Conservation (phyloP, 202 grass and related monocot genomes). For the Sporobolus alterniflorus region DNA sequence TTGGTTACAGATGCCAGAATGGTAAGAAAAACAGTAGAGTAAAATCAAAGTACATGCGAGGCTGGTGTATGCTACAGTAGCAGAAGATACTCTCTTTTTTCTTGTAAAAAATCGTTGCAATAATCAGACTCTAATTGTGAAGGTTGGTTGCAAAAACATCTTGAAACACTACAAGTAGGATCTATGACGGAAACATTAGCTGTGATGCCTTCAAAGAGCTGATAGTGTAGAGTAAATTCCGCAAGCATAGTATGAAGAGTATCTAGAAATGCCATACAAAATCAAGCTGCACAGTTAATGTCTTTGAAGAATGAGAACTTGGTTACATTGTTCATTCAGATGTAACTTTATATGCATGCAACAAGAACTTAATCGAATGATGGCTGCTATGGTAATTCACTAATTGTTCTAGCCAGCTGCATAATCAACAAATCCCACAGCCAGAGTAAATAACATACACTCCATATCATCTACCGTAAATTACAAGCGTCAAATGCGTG, state of each 20-base stretch:
- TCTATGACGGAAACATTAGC: too few relatives aligned
- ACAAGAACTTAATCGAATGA: neutral
- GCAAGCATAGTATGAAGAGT: neutral
- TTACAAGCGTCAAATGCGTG: neutral
- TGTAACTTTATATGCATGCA: neutral
- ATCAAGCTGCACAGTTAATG: neutral
- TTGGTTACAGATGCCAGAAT: neutral
- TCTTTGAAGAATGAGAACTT: neutral
- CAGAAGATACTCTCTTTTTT: neutral
- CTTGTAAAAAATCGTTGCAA: too few relatives aligned
- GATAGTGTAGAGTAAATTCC: neutral
- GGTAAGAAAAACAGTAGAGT: neutral
- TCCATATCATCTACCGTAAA: neutral
- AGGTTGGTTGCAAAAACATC: neutral
- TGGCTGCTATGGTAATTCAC: too few relatives aligned
- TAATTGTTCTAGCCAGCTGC: neutral
- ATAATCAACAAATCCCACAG: neutral
- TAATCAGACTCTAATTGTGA: neutral
- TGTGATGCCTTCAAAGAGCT: neutral
- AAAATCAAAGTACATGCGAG: neutral
- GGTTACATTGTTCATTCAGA: neutral
- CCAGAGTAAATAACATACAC: neutral
- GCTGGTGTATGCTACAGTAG: neutral
- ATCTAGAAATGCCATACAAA: neutral
- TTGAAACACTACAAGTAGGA: too few relatives aligned